Percentiles rank a stretch among this genome's conserved stretches.
Evolutionary conservation across 106 monocot species (phyloP).

Genomic region (Agapanthus africanus): DNA sequence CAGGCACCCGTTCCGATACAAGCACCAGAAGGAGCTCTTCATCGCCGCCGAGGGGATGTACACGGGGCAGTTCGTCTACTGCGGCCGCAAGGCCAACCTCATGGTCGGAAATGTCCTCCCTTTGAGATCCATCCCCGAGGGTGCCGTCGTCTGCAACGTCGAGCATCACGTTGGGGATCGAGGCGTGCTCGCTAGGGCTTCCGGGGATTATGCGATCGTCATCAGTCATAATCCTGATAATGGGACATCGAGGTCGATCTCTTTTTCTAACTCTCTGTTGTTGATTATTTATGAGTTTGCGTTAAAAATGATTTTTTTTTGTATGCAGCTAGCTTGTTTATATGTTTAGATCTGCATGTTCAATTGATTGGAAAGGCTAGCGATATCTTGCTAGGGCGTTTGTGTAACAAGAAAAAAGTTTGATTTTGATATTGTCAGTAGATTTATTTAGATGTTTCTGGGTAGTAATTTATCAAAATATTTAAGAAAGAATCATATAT

Average conservation of each 20-base stretch:
- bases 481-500: too few relatives aligned
- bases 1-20: constrained; percentile 48
- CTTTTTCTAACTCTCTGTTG: too few relatives aligned
- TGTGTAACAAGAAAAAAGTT: too few relatives aligned
- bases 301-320: too few relatives aligned
- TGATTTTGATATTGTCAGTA: too few relatives aligned
- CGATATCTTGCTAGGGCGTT: too few relatives aligned
- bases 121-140: constrained; percentile 40
- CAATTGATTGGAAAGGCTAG: too few relatives aligned
- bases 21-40: constrained; percentile 59
- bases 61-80: constrained; percentile 57
- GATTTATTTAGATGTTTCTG: too few relatives aligned
- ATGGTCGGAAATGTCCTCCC: constrained; percentile 57
- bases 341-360: too few relatives aligned
- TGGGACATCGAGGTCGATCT: constrained; percentile 34
- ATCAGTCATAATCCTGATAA: constrained; percentile 46
- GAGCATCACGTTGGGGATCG: constrained; percentile 40
- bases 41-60: constrained; percentile 54
- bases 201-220: constrained; percentile 48
- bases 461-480: too few relatives aligned
- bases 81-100: constrained; percentile 44
- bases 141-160: constrained; percentile 43
- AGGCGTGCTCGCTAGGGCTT: constrained; percentile 30
- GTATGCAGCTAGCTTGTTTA: too few relatives aligned
- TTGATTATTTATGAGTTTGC: too few relatives aligned